A percentile compares a stretch with the other conserved stretches of the same genome.
phyloP scores from a whole-genome alignment of 192 early-diverging fungal genomes.

The Podochytrium sp. region DNA sequence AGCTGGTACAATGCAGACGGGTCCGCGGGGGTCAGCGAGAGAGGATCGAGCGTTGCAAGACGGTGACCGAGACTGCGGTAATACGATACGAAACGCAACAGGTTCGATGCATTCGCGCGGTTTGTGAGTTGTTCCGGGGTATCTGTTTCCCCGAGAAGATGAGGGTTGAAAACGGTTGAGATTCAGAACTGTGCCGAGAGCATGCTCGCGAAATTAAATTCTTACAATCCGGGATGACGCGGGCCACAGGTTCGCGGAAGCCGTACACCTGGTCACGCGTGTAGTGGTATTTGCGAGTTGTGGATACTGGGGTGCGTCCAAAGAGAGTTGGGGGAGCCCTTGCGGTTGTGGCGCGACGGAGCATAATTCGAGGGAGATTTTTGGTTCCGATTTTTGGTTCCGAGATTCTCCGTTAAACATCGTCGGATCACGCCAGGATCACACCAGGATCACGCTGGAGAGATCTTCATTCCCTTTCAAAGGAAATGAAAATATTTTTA shows the following conservation, averaged over 20 bases:
- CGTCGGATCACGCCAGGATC: neutral
- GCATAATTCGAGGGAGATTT: too few relatives aligned
- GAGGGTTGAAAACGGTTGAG: too few relatives aligned
- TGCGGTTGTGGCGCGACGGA: neutral
- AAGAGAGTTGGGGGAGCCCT: neutral
- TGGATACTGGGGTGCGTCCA: neutral
- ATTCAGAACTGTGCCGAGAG: too few relatives aligned
- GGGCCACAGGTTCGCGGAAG: conserved; percentile 77
- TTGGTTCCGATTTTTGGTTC: too few relatives aligned
- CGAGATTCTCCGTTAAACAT: neutral
- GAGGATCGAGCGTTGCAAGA: conserved; percentile 84
- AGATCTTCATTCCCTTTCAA: too few relatives aligned
- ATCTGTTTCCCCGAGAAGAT: too few relatives aligned
- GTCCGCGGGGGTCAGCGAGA: conserved; percentile 69
- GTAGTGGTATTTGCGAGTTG: conserved; percentile 59
- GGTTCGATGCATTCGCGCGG: conserved; percentile 79
- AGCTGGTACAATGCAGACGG: conserved; percentile 60
- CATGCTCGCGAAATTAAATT: too few relatives aligned
- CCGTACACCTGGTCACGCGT: conserved; percentile 81
- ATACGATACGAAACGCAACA: conserved; percentile 79
- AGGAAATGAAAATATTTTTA: too few relatives aligned
- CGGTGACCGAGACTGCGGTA: conserved; percentile 81
- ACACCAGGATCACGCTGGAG: neutral
- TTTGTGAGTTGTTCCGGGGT: conserved; percentile 79
- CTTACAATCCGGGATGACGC: conserved; percentile 77